A percentile compares a stretch with the other conserved stretches of the same genome.
Conservation (phyloP, 2,329 filamentous ascomycete species). For the Colletotrichum phormii region DNA sequence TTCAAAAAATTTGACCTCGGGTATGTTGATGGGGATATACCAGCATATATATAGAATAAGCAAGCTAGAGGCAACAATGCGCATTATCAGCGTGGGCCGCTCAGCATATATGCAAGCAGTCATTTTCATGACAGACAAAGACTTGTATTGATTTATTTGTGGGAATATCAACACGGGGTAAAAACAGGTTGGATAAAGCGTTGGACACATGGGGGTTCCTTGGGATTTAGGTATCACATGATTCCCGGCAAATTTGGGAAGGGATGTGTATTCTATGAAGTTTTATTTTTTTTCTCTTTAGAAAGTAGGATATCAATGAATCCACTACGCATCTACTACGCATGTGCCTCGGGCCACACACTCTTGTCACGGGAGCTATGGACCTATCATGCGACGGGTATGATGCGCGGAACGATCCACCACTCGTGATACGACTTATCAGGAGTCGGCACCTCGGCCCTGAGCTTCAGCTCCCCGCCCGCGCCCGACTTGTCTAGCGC, state of each 20-base stretch:
- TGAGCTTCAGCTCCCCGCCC: conserved; percentile 51
- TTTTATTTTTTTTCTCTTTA: not conserved
- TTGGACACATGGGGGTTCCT: not conserved
- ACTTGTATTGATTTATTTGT: conserved; percentile 24
- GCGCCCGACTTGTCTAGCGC: conserved; percentile 54
- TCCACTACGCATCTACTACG: conserved; percentile 6
- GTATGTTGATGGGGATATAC: conserved; percentile 2
- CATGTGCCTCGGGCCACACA: too few species aligned
- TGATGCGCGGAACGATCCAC: conserved; percentile 71
- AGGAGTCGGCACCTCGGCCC: conserved; percentile 63
- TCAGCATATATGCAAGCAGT: conserved; percentile 16
- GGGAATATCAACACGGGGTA: conserved; percentile 14
- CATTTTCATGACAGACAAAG: not conserved
- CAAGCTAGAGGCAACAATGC: conserved; percentile 21
- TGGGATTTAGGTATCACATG: conserved; percentile 20
- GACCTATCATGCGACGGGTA: conserved; percentile 37
- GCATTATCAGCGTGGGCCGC: conserved; percentile 3
- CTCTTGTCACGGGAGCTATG: too few species aligned
- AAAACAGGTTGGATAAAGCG: conserved; percentile 6
- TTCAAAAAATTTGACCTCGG: not conserved
- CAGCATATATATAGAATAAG: conserved; percentile 26
- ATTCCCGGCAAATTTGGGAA: not conserved
- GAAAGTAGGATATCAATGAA: conserved; percentile 20
- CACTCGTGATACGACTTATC: conserved; percentile 71
- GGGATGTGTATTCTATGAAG: conserved; percentile 2